Evolutionary conservation across 495 filamentous ascomycete genomes (phyloP), one percentile per base, ranked within the genome.

Genomic region (Parathielavia appendiculata): DNA sequence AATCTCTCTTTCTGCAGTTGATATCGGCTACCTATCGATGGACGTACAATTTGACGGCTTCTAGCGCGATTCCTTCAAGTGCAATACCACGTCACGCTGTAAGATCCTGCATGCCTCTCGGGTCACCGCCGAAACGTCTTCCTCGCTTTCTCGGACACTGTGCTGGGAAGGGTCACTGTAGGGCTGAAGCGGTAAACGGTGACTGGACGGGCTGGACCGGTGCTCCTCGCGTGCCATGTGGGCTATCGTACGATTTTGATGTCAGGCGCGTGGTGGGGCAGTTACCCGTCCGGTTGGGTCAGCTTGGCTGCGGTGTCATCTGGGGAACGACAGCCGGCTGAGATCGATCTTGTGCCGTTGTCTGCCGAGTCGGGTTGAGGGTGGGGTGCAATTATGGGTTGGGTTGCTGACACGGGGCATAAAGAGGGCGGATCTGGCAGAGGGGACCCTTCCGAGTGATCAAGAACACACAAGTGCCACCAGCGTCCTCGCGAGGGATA

Each of bases 171-270:
- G 38, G 38, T 19, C 1, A 9, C 20, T 4, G 41, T 53, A 59
- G 49, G 57, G 57, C 57, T 59, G 57, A 59, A 41, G n/a, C 14
- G 19, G 35, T 26, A 34, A 22, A 41, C 10, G n/a, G 20, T 35
- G 55, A 50, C n/a, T 50, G 56, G 49, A 19, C 20, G 36, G 19
- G n/a, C 1, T 30, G 26, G 51, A 38, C 26, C 20, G 11, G 16
- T 14, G 38, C n/a, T 34, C 20, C 45, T 20, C 17, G 51, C 39
- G 49, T 40, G 43, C 38, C 17, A 58, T 48, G 52, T 58, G 43
- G 46, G 47, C 63, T 61, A 61, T 70, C 60, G 67, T 70, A 70
- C 67, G 67, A 70, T 70, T 70, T 53, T 70, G 65, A 68, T 66
- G 67, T 66, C 65, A 64, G 57, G 35, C 51, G n/a, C 17, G 6